These are phyloP conservation scores for Linum lewisii DNA, from an alignment of 345 rosid genomes.

Conservation along the genomic window DNA sequence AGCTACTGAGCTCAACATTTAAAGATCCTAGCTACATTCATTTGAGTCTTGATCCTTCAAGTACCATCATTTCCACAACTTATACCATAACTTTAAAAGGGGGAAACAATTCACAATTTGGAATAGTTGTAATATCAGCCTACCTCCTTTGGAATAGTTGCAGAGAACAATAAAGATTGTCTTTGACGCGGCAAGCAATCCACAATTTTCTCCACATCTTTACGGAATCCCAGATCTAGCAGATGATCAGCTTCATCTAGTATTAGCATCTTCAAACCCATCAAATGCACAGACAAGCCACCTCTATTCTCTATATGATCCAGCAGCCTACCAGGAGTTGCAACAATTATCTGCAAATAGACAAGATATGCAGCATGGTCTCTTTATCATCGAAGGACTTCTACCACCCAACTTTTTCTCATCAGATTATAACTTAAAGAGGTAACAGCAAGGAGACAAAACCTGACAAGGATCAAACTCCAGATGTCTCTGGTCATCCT, in stretches of 20 bases:
- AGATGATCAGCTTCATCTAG: slow-evolving; percentile 95
- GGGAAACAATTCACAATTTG: no score
- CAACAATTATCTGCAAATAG: slow-evolving; percentile 64
- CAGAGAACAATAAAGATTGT: slow-evolving; percentile 81
- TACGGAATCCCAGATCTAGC: slow-evolving; percentile 88
- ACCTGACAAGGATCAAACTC: slow-evolving; percentile 93
- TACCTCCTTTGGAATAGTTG: slow-evolving; percentile 95
- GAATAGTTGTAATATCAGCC: not conserved
- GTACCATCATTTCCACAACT: no score
- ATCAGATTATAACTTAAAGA: not conserved
- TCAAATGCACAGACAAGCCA: slow-evolving; percentile 63
- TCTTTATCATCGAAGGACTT: not conserved
- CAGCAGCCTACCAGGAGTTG: slow-evolving; percentile 91
- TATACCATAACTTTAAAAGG: no score
- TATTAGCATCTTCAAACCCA: slow-evolving; percentile 84
- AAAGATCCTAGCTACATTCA: no score
- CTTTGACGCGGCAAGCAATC: slow-evolving; percentile 82
- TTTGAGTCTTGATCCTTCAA: no score
- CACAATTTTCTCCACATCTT: slow-evolving; percentile 80
- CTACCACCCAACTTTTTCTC: not conserved
- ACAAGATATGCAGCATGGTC: slow-evolving; percentile 6
- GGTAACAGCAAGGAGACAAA: slow-evolving; percentile 16
- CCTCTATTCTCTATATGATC: slow-evolving; percentile 91
- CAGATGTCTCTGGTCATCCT: slow-evolving; percentile 74
- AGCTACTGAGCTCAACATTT: no score